Evolutionary conservation across 495 filamentous ascomycete species (phyloP).

Genomic region (Penicillium crystallinum): DNA sequence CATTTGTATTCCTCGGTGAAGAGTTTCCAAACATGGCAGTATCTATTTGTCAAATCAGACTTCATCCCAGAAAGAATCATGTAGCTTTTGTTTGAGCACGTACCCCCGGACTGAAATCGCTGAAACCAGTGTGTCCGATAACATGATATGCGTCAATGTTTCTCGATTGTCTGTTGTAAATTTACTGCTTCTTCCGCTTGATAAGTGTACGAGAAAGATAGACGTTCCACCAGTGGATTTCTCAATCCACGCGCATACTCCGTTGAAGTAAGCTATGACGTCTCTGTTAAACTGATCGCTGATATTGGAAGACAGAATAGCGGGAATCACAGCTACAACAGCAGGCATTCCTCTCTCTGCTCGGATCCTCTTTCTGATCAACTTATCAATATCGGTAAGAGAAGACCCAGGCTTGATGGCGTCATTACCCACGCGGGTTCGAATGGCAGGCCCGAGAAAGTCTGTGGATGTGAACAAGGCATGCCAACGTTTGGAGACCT

Average conservation of each 20-base stretch:
- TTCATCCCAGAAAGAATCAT: neutral
- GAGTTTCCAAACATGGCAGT: conserved; percentile 31
- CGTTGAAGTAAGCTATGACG: neutral
- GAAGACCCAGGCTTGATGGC: neutral
- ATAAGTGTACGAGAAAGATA: conserved; percentile 11
- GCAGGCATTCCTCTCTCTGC: neutral
- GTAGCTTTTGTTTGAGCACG: neutral
- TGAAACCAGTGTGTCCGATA: conserved; percentile 14
- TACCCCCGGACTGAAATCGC: conserved; percentile 24
- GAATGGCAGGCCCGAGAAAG: neutral
- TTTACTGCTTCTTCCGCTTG: neutral
- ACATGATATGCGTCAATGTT: conserved; percentile 1
- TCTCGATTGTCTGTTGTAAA: conserved; percentile 32
- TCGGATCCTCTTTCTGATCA: neutral
- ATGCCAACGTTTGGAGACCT: neutral
- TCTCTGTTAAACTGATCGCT: neutral
- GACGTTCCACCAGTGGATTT: neutral
- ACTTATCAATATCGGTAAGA: neutral
- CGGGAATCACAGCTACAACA: neutral
- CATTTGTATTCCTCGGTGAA: conserved; percentile 13
- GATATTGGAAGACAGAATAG: neutral
- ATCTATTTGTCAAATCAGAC: conserved; percentile 6
- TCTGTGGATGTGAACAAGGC: neutral
- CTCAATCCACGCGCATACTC: neutral
- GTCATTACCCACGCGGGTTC: neutral